These are phyloP conservation scores for Apiotrichum gracile DNA, from an alignment of 1,284 basidiomycete genomes.

Conservation along the genomic window DNA sequence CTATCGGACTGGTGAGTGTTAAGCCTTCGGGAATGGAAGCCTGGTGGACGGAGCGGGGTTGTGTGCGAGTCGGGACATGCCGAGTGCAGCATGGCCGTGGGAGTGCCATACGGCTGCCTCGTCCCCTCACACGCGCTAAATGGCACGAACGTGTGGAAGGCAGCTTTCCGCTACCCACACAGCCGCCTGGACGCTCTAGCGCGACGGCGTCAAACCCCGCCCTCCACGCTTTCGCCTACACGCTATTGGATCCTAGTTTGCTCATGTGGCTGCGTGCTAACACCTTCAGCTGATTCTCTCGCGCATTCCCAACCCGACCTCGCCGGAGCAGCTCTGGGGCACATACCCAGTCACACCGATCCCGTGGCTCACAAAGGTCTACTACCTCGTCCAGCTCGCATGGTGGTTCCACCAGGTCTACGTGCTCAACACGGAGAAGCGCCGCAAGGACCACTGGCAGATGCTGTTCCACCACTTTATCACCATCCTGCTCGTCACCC, in stretches of 20 bases:
- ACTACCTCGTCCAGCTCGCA: constrained; percentile 85
- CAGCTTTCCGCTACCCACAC: too few species aligned
- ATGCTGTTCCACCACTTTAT: constrained; percentile 96
- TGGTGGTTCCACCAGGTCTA: constrained; percentile 91
- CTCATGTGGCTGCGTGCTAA: too few species aligned
- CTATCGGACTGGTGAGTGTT: constrained; percentile 70
- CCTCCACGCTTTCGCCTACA: too few species aligned
- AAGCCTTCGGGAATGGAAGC: background rate
- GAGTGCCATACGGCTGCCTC: too few species aligned
- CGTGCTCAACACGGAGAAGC: constrained; percentile 87
- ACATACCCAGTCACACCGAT: constrained; percentile 77
- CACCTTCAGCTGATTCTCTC: constrained; percentile 78
- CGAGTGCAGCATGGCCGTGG: too few species aligned
- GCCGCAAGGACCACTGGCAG: constrained; percentile 85
- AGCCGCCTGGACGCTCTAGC: too few species aligned
- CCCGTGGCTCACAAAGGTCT: constrained; percentile 74
- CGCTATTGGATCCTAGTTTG: too few species aligned
- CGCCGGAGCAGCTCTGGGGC: constrained; percentile 68
- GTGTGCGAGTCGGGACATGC: too few species aligned
- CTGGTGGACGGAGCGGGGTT: too few species aligned
- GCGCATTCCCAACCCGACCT: constrained; percentile 64
- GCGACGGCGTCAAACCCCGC: too few species aligned
- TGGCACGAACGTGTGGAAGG: too few species aligned
- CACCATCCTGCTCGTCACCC: constrained; percentile 69
- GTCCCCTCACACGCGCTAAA: too few species aligned